These are phyloP conservation scores for Daldinia eschscholtzii DNA, from an alignment of 2,329 filamentous ascomycete genomes.

Conservation along the genomic window DNA sequence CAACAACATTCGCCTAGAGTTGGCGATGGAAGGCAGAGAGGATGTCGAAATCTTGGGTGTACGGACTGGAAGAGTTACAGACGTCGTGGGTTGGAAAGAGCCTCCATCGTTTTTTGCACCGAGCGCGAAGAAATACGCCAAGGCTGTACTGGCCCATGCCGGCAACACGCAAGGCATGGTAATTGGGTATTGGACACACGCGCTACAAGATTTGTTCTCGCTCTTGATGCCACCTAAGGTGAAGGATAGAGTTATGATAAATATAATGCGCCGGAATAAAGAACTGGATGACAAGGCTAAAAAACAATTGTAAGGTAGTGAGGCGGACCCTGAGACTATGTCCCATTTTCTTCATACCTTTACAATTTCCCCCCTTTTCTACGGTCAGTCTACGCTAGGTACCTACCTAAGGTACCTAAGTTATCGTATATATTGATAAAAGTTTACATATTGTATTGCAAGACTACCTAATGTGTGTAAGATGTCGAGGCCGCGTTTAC, in stretches of 20 bases:
- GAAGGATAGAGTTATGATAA: not conserved
- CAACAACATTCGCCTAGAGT: constrained; percentile 52
- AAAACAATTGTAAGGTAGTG: not conserved
- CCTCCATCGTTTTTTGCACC: not conserved
- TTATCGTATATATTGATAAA: no score
- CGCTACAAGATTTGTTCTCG: not conserved
- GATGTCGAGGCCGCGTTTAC: no score
- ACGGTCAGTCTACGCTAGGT: no score
- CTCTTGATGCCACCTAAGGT: not conserved
- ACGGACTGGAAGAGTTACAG: constrained; percentile 25
- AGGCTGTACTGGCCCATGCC: not conserved
- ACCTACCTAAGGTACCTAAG: no score
- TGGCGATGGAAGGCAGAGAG: constrained; percentile 45
- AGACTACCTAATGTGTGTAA: no score
- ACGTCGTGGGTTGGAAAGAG: constrained; percentile 1
- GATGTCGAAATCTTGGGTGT: constrained; percentile 25
- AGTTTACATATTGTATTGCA: no score
- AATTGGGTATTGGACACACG: not conserved
- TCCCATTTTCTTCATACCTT: not conserved
- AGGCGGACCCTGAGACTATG: no score
- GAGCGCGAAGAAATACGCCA: not conserved
- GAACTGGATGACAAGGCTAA: not conserved
- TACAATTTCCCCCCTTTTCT: no score
- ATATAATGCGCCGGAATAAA: not conserved
- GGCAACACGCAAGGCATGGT: not conserved